A percentile compares a stretch with the other conserved stretches of the same genome.
These are phyloP conservation scores for Ophiostoma sp. DNA, from an alignment of 2,329 filamentous ascomycete species.

Conservation along the genomic window DNA sequence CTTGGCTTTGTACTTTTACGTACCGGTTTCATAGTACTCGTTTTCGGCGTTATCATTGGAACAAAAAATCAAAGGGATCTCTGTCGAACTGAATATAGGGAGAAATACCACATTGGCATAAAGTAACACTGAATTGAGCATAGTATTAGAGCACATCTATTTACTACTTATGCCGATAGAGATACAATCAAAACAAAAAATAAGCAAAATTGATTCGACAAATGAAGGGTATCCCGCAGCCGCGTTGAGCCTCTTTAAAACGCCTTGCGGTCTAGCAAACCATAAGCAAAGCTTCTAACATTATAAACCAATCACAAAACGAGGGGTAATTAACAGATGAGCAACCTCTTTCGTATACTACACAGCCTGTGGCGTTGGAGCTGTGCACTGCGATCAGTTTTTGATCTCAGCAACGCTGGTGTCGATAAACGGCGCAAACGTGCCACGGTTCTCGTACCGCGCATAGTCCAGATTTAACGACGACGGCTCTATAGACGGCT, in stretches of 20 bases:
- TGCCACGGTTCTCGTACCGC: conserved; percentile 30
- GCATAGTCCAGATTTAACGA: conserved; percentile 30
- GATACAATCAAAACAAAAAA: too few species aligned
- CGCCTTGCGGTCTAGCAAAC: too few species aligned
- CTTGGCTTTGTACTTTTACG: conserved; percentile 3
- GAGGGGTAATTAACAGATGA: too few species aligned
- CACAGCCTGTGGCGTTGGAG: too few species aligned
- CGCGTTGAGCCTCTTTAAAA: too few species aligned
- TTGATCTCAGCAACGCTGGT: not conserved
- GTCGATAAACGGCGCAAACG: conserved; percentile 33
- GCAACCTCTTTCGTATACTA: too few species aligned
- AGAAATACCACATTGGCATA: not conserved
- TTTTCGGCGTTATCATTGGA: conserved; percentile 11
- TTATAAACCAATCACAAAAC: too few species aligned
- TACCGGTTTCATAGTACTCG: conserved; percentile 9
- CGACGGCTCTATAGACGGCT: conserved; percentile 12
- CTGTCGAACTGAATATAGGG: conserved; percentile 9
- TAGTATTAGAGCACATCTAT: not conserved
- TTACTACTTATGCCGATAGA: too few species aligned
- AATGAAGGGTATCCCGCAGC: too few species aligned
- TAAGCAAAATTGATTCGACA: too few species aligned
- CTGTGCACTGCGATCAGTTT: not conserved
- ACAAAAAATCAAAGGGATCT: conserved; percentile 9
- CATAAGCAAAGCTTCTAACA: too few species aligned
- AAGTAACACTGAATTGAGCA: not conserved